Percentiles rank a stretch among this genome's conserved stretches.
Conservation (phyloP, 768 basidiomycete genomes). For the Mycena galopus region DNA sequence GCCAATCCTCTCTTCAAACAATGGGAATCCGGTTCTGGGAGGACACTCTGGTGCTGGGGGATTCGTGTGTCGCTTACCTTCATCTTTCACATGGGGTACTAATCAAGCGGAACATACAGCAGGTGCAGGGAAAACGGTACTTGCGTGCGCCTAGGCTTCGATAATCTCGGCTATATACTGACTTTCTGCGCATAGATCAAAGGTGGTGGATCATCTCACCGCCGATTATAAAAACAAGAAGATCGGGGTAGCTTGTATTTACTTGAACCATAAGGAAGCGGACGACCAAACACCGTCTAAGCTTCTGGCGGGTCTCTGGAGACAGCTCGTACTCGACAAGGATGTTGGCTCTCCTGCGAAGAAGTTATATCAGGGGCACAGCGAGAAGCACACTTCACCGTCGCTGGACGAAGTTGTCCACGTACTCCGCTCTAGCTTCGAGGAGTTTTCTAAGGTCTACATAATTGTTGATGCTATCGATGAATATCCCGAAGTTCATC, state of each 20-base stretch:
- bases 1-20: no score
- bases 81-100: no score
- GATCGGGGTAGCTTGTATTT: not conserved
- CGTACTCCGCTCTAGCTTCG: not conserved
- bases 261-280: slow-evolving; percentile 14
- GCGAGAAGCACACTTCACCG: not conserved
- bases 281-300: no score
- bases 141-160: not conserved
- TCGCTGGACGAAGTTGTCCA: not conserved
- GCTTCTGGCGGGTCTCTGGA: no score
- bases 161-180: not conserved
- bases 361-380: not conserved
- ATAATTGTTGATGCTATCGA: slow-evolving; percentile 14
- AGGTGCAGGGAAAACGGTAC: slow-evolving; percentile 1
- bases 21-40: not conserved
- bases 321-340: no score
- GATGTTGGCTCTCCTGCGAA: not conserved
- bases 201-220: not conserved
- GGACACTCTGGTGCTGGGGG: slow-evolving; percentile 14
- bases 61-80: slow-evolving; percentile 4
- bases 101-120: not conserved
- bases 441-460: not conserved
- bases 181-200: not conserved
- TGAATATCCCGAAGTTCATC: not conserved
- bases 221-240: not conserved